Evolutionary conservation across 352 stramenopile genomes (phyloP), one percentile per base, ranked within the genome.

Genomic region (Sclerospora graminicola): DNA sequence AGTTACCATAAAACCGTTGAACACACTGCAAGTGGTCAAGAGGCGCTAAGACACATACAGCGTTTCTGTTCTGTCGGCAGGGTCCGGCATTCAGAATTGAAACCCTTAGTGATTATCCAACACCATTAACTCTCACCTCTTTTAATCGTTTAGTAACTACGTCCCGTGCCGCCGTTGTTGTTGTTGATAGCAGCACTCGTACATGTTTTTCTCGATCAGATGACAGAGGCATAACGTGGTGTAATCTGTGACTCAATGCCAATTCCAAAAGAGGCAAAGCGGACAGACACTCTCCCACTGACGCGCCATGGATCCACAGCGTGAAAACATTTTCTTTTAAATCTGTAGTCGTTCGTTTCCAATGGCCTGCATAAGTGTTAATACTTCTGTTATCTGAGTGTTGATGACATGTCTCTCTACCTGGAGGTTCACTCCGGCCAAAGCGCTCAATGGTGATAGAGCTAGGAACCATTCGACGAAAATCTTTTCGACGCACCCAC

Each of bases 261-360:
- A 80, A 56, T 23, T 81, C 60, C 45, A 89, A 63, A 15, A 89
- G 36, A 5, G 77, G 73, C 16, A 89, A 50, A 28, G 58, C 73
- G 5, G 71, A 85, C 21, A 89, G 48, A 43, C 71, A 85, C 50
- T 89, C 77, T 8, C 77, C 77, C 19, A 86, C 71, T 0, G 77
- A 89, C 8, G 77, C 77, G 11, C 71, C 71, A 39, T 89, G 77
- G 53, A 89, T 80, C 77, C 77, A 89, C 13, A 82, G 29, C 6
- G 60, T 78, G n/a, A 71, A 64, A 8, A 13, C 48, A 0, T 41
- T 24, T 31, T 27, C 41, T 8, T 28, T 44, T 1, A 0, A 15
- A 1, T 8, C 29, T 31, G 20, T 15, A 32, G 5, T n/a, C 1
- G 21, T 13, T 7, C 21, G 7, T 23, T 56, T 27, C 53, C 64